These are phyloP conservation scores for Phialemonium atrogriseum DNA, from an alignment of 2,329 filamentous ascomycete species.

Conservation along the genomic window DNA sequence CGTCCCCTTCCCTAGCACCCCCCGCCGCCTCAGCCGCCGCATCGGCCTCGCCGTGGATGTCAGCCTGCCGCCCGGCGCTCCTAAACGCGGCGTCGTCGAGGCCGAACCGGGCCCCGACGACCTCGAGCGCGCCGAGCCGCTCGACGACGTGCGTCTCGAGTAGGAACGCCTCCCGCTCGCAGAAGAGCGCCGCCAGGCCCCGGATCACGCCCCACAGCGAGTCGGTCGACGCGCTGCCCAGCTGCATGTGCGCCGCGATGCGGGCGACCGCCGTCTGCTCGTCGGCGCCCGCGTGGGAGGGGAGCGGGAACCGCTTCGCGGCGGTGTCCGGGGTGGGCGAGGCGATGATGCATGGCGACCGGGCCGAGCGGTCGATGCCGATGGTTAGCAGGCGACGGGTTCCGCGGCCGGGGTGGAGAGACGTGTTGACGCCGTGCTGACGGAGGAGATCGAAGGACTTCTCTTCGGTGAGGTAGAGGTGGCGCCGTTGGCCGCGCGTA, in stretches of 20 bases:
- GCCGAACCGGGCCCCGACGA: constrained; percentile 32
- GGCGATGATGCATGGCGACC: constrained; percentile 55
- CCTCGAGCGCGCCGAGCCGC: constrained; percentile 11
- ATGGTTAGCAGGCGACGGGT: constrained; percentile 49
- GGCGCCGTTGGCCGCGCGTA: constrained; percentile 31
- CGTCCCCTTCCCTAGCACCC: too few relatives aligned
- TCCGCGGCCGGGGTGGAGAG: constrained; percentile 23
- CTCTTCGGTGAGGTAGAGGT: constrained; percentile 45
- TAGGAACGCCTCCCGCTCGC: constrained; percentile 35
- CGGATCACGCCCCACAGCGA: constrained; percentile 41
- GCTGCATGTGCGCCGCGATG: constrained; percentile 41
- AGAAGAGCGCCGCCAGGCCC: constrained; percentile 43
- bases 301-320: constrained; percentile 51
- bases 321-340: constrained; percentile 37
- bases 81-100: constrained; percentile 38
- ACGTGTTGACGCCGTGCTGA: constrained; percentile 35
- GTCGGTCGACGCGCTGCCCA: constrained; percentile 35
- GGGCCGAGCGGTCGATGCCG: constrained; percentile 53
- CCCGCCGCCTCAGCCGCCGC: constrained; percentile 30
- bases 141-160: constrained; percentile 29
- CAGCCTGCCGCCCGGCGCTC: constrained; percentile 26
- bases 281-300: constrained; percentile 42
- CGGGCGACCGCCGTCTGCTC: constrained; percentile 23
- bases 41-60: constrained; percentile 29
- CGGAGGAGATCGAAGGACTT: constrained; percentile 49